Evolutionary conservation across 768 basidiomycete species (phyloP), one percentile per base, ranked within the genome.

Genomic region (Boletellus emodensis): DNA sequence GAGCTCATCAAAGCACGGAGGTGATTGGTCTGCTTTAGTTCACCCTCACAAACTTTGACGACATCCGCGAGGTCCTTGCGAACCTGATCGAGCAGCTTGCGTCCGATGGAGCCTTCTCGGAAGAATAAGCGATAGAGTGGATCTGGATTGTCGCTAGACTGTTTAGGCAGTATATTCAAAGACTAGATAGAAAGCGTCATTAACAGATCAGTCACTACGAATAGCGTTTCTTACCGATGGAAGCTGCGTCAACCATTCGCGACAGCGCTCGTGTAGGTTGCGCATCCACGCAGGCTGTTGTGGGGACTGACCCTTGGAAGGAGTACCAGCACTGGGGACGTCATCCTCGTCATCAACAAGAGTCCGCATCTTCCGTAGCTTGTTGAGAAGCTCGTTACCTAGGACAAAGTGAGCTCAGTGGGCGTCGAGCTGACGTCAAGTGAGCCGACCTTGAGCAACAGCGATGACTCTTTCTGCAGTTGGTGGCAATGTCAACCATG

Each of bases 271-370:
- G 44, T 85, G 75, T 36, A 97, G 73, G 17, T 80, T 76, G 30
- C 88, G 81, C 95, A 98, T 98, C 95, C 95, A 99, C 2, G 87
- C 89, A 18, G 95, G 94, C 62, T 90, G 88, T 48, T 87, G 83
- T 2, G 84, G 79, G 2, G 81, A 70, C 55, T 83, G 80, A 17
- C 80, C 74, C 62, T 86, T 87, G 18, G 81, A 71, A 20, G 83
- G 70, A n/a, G 76, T 76, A n/a, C 78, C 66, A 3, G 73, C 60
- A 3, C 77, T 64, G 1, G 76, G 66, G 14, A 75, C 75, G 17
- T 83, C 80, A 41, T 93, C 90, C 34, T 94, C 90, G 53, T 94
- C 92, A 62, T 95, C 92, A 0, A 81, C 79, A 44, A 94, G 69
- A 71, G 83, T 89, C 47, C 92, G 79, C 93, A 96, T 95, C 75